Evolutionary conservation across 345 rosid genomes (phyloP).

Genomic region (Gossypium mustelinum): DNA sequence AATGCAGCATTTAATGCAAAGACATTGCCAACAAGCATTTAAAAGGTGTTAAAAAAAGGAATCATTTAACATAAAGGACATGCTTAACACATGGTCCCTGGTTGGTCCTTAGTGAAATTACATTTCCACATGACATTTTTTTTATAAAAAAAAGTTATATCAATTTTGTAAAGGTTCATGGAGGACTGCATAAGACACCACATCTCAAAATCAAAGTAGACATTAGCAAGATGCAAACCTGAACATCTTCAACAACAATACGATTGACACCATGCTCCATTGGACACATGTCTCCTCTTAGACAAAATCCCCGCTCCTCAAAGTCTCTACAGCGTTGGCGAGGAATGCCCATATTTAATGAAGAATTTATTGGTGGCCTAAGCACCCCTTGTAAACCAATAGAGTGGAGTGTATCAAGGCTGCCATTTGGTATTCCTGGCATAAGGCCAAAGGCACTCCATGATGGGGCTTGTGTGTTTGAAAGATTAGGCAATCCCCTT

Average conservation of each 20-base stretch:
- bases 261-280: conserved; percentile 99
- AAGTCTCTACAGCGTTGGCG: conserved; percentile 89
- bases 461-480: conserved; percentile 53
- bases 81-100: not conserved
- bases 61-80: too few relatives aligned
- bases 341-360: conserved; percentile 70
- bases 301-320: conserved; percentile 98
- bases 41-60: not conserved
- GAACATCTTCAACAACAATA: conserved; percentile 96
- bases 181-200: not conserved
- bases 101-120: not conserved
- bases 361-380: conserved; percentile 53
- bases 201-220: not conserved
- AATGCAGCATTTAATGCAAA: not conserved
- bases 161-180: not conserved
- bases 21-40: conserved; percentile 1
- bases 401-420: conserved; percentile 66
- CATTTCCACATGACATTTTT: not conserved
- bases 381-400: conserved; percentile 69
- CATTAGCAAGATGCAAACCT: conserved; percentile 42
- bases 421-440: conserved; percentile 71
- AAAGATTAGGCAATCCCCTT: conserved; percentile 62
- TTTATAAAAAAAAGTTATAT: not conserved
- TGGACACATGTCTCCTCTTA: conserved; percentile 98
- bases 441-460: conserved; percentile 83